Conservation (phyloP, 768 basidiomycete genomes). For the Phlebiopsis gigantea region DNA sequence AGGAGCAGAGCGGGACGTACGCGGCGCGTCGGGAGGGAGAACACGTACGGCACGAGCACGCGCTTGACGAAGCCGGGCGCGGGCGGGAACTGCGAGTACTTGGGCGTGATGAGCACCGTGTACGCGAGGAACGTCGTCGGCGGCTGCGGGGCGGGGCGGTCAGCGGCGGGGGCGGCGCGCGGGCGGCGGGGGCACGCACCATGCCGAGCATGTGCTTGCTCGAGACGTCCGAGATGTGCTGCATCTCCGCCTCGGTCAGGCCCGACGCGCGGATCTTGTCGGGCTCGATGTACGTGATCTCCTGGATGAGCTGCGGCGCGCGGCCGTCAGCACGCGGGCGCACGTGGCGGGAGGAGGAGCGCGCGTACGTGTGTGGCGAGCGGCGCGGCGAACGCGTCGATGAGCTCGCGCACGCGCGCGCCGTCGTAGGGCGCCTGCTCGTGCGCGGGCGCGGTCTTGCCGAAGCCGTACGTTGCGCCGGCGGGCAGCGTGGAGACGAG, state of each 20-base stretch:
- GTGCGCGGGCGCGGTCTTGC: conserved; percentile 7
- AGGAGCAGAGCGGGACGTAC: background rate
- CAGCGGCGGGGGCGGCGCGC: too few species aligned
- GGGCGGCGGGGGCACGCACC: background rate
- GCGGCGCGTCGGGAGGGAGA: conserved; percentile 1
- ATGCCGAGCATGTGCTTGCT: conserved; percentile 6
- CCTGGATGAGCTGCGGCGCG: conserved; percentile 9
- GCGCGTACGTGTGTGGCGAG: conserved; percentile 7
- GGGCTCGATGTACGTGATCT: conserved; percentile 13
- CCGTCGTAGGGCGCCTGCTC: conserved; percentile 8
- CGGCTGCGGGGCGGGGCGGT: background rate
- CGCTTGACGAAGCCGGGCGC: conserved; percentile 8
- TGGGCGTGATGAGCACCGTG: conserved; percentile 5
- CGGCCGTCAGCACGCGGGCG: background rate
- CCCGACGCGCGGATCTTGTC: conserved; percentile 13
- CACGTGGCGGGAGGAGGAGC: too few species aligned
- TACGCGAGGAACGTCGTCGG: conserved; percentile 9
- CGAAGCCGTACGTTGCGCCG: conserved; percentile 7
- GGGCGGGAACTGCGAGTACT: conserved; percentile 10
- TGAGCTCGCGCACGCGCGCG: background rate
- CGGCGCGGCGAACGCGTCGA: conserved; percentile 6
- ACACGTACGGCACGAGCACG: conserved; percentile 5
- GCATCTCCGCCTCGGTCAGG: conserved; percentile 9
- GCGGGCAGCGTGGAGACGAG: conserved; percentile 7
- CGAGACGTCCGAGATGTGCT: conserved; percentile 5